These are phyloP conservation scores for Bromus sterilis DNA, from an alignment of 176 grass and related monocot species.

Conservation along the genomic window DNA sequence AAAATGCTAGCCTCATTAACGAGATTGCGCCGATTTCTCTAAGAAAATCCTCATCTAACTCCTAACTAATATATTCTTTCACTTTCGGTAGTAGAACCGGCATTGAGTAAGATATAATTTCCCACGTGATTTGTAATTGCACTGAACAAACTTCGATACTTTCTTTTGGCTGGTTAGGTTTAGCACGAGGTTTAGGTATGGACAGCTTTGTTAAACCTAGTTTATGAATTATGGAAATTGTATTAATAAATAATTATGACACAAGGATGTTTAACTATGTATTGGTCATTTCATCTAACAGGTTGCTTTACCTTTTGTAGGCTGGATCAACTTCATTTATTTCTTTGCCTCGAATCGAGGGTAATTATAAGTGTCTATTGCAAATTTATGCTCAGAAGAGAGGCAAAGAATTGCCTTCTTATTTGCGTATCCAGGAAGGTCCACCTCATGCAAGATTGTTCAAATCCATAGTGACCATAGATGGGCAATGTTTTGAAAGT, in stretches of 20 bases:
- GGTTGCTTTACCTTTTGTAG: constrained; percentile 33
- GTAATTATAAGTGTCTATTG: constrained; percentile 52
- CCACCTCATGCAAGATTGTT: constrained; percentile 28
- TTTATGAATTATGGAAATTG: not conserved
- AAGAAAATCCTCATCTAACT: not conserved
- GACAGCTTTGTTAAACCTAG: not conserved
- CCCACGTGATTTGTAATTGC: not conserved
- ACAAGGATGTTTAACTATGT: not conserved
- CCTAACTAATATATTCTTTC: not conserved
- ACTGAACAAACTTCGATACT: not conserved
- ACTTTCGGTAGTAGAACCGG: not conserved
- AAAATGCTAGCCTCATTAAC: not conserved
- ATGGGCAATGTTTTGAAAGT: constrained; percentile 59
- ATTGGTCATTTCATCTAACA: constrained; percentile 10
- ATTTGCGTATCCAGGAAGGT: constrained; percentile 29
- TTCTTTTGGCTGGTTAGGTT: not conserved
- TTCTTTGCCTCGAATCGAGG: constrained; percentile 24
- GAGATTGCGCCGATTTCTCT: not conserved
- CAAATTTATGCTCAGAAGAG: constrained; percentile 63
- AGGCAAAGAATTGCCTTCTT: constrained; percentile 35
- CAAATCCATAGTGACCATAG: constrained; percentile 56
- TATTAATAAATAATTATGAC: not conserved
- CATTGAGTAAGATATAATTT: not conserved
- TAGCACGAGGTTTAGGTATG: not conserved
- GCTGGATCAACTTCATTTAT: constrained; percentile 2